phyloP scores from a whole-genome alignment of 352 stramenopile genomes.

The Pythium graminicola region DNA sequence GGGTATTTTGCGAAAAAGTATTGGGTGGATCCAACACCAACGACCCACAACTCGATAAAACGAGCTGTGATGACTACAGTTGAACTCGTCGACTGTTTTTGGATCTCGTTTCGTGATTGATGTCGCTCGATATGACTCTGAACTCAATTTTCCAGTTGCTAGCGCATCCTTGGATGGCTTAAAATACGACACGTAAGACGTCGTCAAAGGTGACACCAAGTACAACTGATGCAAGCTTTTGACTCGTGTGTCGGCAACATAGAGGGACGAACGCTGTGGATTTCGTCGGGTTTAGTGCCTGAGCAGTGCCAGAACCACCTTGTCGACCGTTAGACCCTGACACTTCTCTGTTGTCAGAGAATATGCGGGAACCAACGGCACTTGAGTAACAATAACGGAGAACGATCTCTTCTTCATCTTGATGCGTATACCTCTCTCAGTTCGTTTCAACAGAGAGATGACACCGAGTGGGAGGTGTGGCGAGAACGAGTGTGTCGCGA shows the following conservation, averaged over 20 bases:
- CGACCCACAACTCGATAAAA: too few species aligned
- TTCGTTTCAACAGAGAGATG: background rate
- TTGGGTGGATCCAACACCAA: too few species aligned
- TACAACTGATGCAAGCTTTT: slow-evolving; percentile 10
- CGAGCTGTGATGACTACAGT: too few species aligned
- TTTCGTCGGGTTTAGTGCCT: slow-evolving; percentile 4
- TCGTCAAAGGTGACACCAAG: slow-evolving; percentile 4
- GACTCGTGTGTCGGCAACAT: slow-evolving; percentile 4
- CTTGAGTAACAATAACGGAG: slow-evolving; percentile 5
- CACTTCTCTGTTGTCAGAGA: slow-evolving; percentile 15
- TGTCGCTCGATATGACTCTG: too few species aligned
- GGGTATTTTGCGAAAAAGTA: too few species aligned
- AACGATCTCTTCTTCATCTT: background rate
- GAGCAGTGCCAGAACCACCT: slow-evolving; percentile 8
- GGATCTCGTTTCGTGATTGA: too few species aligned
- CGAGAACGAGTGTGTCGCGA: background rate
- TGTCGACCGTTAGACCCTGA: slow-evolving; percentile 8
- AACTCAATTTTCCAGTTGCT: too few species aligned
- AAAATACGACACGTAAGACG: slow-evolving; percentile 6
- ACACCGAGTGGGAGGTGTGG: background rate
- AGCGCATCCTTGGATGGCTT: background rate
- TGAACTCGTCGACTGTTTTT: too few species aligned
- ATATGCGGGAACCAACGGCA: slow-evolving; percentile 4
- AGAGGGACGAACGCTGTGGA: slow-evolving; percentile 11
- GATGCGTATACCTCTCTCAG: background rate